phyloP scores from a whole-genome alignment of 2,329 filamentous ascomycete genomes.

The Colletotrichum spinosum region DNA sequence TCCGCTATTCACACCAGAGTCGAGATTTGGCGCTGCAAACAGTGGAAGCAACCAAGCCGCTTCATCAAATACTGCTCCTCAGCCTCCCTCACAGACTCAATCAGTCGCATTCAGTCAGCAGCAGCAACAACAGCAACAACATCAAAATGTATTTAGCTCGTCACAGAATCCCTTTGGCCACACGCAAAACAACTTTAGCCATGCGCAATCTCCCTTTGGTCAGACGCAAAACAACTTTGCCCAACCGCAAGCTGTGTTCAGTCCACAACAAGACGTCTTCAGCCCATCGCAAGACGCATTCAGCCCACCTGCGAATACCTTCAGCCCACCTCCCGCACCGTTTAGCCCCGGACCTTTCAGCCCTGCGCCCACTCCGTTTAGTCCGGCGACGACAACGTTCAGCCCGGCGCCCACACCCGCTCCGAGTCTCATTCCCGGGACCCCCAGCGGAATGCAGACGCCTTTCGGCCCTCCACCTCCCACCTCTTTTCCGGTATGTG shows the following conservation, averaged over 20 bases:
- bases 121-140: constrained; percentile 6
- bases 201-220: not conserved
- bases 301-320: constrained; percentile 25
- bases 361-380: constrained; percentile 29
- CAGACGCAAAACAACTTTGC: constrained; percentile 1
- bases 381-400: constrained; percentile 27
- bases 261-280: constrained; percentile 13
- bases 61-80: constrained; percentile 8
- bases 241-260: not conserved
- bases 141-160: constrained; percentile 3
- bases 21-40: constrained; percentile 33
- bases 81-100: constrained; percentile 7
- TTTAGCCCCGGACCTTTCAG: constrained; percentile 32
- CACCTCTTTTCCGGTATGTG: constrained; percentile 35
- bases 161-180: not conserved
- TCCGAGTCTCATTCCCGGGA: constrained; percentile 23
- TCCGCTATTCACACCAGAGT: constrained; percentile 34
- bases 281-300: constrained; percentile 20
- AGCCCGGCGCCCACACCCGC: constrained; percentile 35
- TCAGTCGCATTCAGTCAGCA: constrained; percentile 12
- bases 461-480: constrained; percentile 34
- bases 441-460: constrained; percentile 28
- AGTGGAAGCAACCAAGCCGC: constrained; percentile 18
- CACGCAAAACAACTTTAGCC: not conserved
- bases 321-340: constrained; percentile 27